Evolutionary conservation across 176 grass and related monocot species (phyloP).

Genomic region (Rhynchospora tenuis): DNA sequence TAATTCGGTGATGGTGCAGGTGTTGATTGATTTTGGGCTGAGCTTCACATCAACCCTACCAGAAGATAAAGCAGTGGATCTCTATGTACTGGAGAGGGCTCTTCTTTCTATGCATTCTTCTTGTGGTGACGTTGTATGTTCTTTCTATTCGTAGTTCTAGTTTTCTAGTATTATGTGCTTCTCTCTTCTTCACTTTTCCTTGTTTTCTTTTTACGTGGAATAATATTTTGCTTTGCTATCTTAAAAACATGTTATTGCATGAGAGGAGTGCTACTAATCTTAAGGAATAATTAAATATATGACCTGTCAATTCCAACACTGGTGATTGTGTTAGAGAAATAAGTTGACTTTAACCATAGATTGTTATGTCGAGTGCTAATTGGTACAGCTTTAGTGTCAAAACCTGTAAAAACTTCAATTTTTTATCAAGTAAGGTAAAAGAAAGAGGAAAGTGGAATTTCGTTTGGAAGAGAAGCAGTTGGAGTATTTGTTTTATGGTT

Average conservation of each 20-base stretch:
- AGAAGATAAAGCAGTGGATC: constrained; percentile 89
- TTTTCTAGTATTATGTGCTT: not conserved
- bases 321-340: no score
- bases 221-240: constrained; percentile 1
- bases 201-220: not conserved
- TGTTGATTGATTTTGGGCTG: constrained; percentile 97
- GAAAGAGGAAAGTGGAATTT: no score
- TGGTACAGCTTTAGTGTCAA: not conserved
- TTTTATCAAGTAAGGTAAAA: no score
- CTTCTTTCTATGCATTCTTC: constrained; percentile 96
- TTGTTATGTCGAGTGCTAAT: not conserved
- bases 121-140: constrained; percentile 76
- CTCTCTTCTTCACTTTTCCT: not conserved
- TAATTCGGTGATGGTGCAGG: constrained; percentile 32
- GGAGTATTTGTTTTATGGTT: no score
- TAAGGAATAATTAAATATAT: no score
- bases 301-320: no score
- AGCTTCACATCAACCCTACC: constrained; percentile 85
- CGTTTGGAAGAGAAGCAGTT: no score
- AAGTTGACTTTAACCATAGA: no score
- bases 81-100: constrained; percentile 96
- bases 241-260: no score
- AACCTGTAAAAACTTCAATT: not conserved
- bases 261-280: no score
- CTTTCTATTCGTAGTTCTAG: not conserved